Evolutionary conservation across 2,329 filamentous ascomycete species (phyloP).

Genomic region (Sodiomyces alkalinus): DNA sequence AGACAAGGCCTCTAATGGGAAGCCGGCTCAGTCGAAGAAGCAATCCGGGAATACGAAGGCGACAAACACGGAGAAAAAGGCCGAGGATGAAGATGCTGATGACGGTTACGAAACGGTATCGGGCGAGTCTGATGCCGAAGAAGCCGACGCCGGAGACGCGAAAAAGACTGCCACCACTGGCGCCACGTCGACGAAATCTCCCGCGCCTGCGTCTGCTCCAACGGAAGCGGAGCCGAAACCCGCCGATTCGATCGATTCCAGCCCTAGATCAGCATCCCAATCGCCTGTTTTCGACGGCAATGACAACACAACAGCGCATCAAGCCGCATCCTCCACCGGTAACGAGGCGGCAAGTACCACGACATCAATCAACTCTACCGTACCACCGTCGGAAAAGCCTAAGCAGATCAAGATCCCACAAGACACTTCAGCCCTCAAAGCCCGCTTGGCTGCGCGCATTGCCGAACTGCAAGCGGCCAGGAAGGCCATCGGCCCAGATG

Average conservation of each 20-base stretch:
- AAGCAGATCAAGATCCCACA: conserved; percentile 53
- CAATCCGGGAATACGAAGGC: conserved; percentile 15
- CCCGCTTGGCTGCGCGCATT: conserved; percentile 68
- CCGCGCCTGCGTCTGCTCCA: conserved; percentile 11
- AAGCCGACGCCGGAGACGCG: neutral
- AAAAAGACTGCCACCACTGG: neutral
- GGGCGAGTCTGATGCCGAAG: conserved; percentile 9
- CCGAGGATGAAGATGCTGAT: conserved; percentile 6
- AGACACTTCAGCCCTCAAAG: conserved; percentile 60
- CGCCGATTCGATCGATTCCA: conserved; percentile 26
- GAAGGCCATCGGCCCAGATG: conserved; percentile 74
- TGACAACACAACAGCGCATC: too few relatives aligned
- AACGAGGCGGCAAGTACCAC: conserved; percentile 38
- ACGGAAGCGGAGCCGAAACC: conserved; percentile 17
- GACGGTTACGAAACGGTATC: conserved; percentile 6
- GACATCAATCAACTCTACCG: conserved; percentile 55
- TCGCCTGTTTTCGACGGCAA: conserved; percentile 48
- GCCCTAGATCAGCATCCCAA: conserved; percentile 32
- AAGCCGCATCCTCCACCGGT: conserved; percentile 12
- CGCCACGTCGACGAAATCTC: conserved; percentile 6
- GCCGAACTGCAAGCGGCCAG: conserved; percentile 71
- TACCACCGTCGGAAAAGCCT: conserved; percentile 42
- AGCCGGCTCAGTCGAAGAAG: conserved; percentile 26
- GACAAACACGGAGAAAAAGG: neutral
- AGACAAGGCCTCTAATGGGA: conserved; percentile 39